These are phyloP conservation scores for Penicillium alfredii DNA, from an alignment of 495 filamentous ascomycete species.

Conservation along the genomic window DNA sequence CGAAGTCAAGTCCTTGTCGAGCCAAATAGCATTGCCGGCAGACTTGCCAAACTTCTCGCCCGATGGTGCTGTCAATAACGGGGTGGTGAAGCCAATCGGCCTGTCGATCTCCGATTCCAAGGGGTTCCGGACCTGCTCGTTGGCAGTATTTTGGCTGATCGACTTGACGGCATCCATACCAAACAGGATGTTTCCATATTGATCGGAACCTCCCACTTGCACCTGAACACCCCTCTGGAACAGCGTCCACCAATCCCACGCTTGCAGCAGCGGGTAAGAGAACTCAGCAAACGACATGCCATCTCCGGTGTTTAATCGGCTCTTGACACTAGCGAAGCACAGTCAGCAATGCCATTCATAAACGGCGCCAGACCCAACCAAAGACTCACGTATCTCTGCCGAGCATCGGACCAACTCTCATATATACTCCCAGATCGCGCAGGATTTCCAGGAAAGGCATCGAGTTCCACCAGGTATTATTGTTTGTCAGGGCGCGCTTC, in stretches of 20 bases:
- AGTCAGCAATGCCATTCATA: conserved; percentile 14
- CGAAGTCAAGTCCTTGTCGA: conserved; percentile 73
- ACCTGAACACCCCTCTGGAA: conserved; percentile 62
- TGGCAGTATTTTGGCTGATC: conserved; percentile 48
- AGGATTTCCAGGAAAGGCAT: conserved; percentile 66
- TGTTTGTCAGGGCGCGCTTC: conserved; percentile 64
- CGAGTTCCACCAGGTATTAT: conserved; percentile 72
- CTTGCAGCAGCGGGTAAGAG: conserved; percentile 85
- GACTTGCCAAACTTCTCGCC: conserved; percentile 95
- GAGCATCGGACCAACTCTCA: conserved; percentile 80
- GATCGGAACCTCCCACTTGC: conserved; percentile 91
- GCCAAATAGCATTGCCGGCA: conserved; percentile 90
- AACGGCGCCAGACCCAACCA: not conserved
- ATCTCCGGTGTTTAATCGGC: conserved; percentile 68
- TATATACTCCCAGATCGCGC: conserved; percentile 58
- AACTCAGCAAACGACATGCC: conserved; percentile 96
- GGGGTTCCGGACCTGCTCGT: conserved; percentile 21
- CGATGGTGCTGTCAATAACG: conserved; percentile 75
- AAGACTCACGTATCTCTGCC: conserved; percentile 76
- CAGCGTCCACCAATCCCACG: conserved; percentile 94
- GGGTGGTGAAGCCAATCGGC: conserved; percentile 83
- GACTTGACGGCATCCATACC: conserved; percentile 80
- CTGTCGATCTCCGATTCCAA: conserved; percentile 33
- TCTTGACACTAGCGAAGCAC: conserved; percentile 59
- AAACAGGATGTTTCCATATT: conserved; percentile 92